Conservation (phyloP, 495 filamentous ascomycete species). For the Hypoxylon perforatum region DNA sequence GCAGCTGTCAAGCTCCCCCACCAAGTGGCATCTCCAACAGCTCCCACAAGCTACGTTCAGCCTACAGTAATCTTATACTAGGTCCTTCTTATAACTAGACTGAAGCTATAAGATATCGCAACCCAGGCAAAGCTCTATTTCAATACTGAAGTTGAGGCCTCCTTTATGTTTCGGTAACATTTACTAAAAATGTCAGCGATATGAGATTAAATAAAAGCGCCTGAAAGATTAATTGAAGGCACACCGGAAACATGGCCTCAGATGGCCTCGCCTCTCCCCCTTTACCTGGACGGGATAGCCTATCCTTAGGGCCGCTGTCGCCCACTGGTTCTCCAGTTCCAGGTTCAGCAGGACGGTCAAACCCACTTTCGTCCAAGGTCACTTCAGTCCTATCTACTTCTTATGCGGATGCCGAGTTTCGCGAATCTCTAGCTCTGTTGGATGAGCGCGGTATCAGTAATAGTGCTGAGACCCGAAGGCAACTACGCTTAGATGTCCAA, state of each 20-base stretch:
- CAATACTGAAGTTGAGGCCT: no score
- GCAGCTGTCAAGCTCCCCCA: constrained; percentile 19
- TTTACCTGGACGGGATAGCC: constrained; percentile 37
- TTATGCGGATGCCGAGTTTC: constrained; percentile 91
- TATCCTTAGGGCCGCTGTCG: constrained; percentile 38
- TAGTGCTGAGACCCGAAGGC: constrained; percentile 80
- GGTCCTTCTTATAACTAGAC: no score
- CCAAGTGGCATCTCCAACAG: constrained; percentile 19
- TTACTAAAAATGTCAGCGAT: not conserved
- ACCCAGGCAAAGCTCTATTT: no score
- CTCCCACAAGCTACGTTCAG: no score
- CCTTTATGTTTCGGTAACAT: not conserved
- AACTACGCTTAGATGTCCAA: constrained; percentile 85
- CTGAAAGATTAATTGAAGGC: not conserved
- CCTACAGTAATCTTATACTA: no score
- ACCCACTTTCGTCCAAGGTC: constrained; percentile 77
- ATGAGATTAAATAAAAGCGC: not conserved
- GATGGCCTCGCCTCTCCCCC: constrained; percentile 36
- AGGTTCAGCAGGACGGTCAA: constrained; percentile 46
- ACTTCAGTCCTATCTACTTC: constrained; percentile 89
- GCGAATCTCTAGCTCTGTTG: constrained; percentile 81
- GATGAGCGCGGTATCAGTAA: constrained; percentile 79
- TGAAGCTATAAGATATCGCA: no score
- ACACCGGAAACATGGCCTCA: constrained; percentile 37
- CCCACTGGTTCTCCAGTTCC: constrained; percentile 21